Evolutionary conservation across 208 protist genomes (phyloP), one percentile per base, ranked within the genome.

Genomic region (Trypanosoma cruzi): DNA sequence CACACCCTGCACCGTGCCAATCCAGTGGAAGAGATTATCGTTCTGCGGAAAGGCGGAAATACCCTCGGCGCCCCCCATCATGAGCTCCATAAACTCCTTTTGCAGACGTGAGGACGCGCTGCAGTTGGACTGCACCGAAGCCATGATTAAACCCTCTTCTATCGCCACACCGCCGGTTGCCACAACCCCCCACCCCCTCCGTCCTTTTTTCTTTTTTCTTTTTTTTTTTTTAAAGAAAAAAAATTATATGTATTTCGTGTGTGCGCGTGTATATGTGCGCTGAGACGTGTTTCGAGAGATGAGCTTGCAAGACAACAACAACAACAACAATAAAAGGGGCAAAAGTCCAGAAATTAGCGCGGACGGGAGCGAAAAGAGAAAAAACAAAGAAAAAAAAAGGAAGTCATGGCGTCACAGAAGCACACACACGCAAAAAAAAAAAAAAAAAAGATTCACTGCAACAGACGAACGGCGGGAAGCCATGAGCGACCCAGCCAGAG

Each of bases 41-140:
- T 96, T 94, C 20, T 96, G 73, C 8, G 98, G 98, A 72, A 98
- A 99, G 40, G 98, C 98, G 10, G 91, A 96, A 53, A 99, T 93
- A 61, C 96, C 95, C 53, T 90, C 80, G 29, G 76, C 85, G 28
- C 74, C 81, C 46, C 70, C 76, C 79, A 92, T 96, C 93, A 98
- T 97, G 62, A 98, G 83, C 71, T 95, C 82, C 90, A 98, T 96
- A 50, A 98, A 83, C 65, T 98, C 97, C 60, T 93, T 92, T 72
- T 98, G 89, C 34, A 98, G 81, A 26, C 94, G 88, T 60, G 78
- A 80, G 6, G 93, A 79, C 26, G 86, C 89, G n/a, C 76, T 71
- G 22, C 57, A 77, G 56, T 78, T 88, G 50, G 64, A 46, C 53
- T 71, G 61, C 13, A 34, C 31, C 24, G 56, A 65, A 16, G 63